Evolutionary conservation across 108 stramenopile genomes (phyloP).

Genomic region (Conticribra guillardii): DNA sequence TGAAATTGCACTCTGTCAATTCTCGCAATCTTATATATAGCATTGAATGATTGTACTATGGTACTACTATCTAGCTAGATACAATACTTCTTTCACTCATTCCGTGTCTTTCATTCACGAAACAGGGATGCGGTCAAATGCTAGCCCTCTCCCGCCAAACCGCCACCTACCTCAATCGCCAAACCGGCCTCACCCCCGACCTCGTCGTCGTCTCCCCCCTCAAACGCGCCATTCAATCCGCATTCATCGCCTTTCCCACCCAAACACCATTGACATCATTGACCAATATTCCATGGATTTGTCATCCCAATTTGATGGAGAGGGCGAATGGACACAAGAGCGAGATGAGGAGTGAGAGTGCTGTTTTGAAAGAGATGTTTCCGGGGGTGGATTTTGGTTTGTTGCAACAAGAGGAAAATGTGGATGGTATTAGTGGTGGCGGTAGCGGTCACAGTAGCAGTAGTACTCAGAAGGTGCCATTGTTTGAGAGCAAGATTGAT

Average conservation of each 20-base stretch:
- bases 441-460: no score
- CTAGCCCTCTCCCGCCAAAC: conserved; percentile 42
- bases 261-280: conserved; percentile 29
- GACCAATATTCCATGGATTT: conserved; percentile 40
- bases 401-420: conserved; percentile 23
- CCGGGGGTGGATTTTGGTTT: conserved; percentile 42
- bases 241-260: conserved; percentile 45
- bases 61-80: no score
- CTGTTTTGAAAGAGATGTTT: conserved; percentile 31
- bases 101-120: no score
- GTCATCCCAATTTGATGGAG: conserved; percentile 48
- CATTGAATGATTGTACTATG: no score
- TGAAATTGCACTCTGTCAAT: no score
- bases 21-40: no score
- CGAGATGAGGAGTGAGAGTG: conserved; percentile 29
- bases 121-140: conserved; percentile 51
- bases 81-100: no score
- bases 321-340: conserved; percentile 51
- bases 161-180: conserved; percentile 49
- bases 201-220: conserved; percentile 54
- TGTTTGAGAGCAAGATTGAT: conserved; percentile 52
- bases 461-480: conserved; percentile 30
- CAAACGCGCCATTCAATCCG: conserved; percentile 51
- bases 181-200: conserved; percentile 46
- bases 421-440: no score